Evolutionary conservation across 352 stramenopile species (phyloP), one percentile per base, ranked within the genome.

Genomic region (Pythium myriotylum): DNA sequence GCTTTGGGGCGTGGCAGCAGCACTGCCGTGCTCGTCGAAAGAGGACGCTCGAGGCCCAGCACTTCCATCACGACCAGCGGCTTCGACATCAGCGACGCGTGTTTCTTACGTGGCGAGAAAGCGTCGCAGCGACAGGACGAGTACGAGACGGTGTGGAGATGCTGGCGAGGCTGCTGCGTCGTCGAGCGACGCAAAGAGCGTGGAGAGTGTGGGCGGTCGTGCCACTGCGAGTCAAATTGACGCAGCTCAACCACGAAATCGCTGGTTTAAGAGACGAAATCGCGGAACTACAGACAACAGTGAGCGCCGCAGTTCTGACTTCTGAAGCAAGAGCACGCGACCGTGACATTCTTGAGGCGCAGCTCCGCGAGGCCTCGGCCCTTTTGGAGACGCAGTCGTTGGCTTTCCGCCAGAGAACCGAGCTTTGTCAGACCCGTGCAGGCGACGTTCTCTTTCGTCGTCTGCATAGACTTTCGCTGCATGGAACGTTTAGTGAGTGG

Each of bases 1-100:
- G 52, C 37, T 68, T 67, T 26, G 24, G 6, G 13, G 33, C 16
- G n/a, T 67, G 59, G 59, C 46, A 39, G 16, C 33, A 23, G 8
- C 26, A 14, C 3, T n/a, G 16, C 6, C 39, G 23, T 4, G 17
- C 16, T 2, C 37, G 29, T 8, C 54, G 27, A 27, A 20, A 14
- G 17, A 37, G 43, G 20, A 29, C 29, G 3, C 17, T 10, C 2
- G 20, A 40, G 1, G 10, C 52, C 2, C 17, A 47, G 29, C 5
- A 6, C 3, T 43, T 54, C 16, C 42, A 43, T 4, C 14, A 39
- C 3, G 20, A 50, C 10, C 12, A 22, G 17, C 24, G 20, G 5
- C 13, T 23, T 16, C 27, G 23, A 14, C 7, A 41, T 13, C 40
- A 17, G 6, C 37, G 24, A 9, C 4, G n/a, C 16, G 37, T 56